A percentile compares a stretch with the other conserved stretches of the same genome.
Conservation (phyloP, 2,329 filamentous ascomycete species). For the Phialocephala sp. region DNA sequence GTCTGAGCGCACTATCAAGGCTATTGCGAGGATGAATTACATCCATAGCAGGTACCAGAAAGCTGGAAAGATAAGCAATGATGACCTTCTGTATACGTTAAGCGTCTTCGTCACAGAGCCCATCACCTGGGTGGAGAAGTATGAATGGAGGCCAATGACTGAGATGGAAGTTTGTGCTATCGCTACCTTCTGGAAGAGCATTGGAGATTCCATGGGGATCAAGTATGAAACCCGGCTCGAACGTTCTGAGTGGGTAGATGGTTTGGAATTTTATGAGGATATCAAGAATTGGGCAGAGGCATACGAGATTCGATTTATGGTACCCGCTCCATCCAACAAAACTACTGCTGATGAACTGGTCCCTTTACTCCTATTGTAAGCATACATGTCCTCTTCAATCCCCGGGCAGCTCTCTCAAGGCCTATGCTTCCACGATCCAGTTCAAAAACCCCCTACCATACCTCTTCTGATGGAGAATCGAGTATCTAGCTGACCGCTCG, state of each 20-base stretch:
- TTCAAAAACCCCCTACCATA: background rate
- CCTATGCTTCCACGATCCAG: background rate
- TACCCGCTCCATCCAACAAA: slow-evolving; percentile 55
- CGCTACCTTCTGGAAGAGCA: slow-evolving; percentile 71
- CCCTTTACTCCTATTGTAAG: slow-evolving; percentile 59
- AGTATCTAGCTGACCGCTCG: background rate
- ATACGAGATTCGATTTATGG: slow-evolving; percentile 67
- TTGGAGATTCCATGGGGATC: slow-evolving; percentile 75
- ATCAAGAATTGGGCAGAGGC: slow-evolving; percentile 53
- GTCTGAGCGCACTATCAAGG: slow-evolving; percentile 50
- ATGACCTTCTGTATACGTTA: slow-evolving; percentile 70
- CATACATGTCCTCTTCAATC: background rate
- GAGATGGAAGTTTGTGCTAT: slow-evolving; percentile 72
- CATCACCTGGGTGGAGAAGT: slow-evolving; percentile 63
- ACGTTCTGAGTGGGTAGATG: slow-evolving; percentile 52
- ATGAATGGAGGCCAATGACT: slow-evolving; percentile 73
- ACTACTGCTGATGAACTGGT: slow-evolving; percentile 64
- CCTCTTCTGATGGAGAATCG: background rate
- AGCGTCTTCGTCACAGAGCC: slow-evolving; percentile 71
- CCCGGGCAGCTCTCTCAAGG: background rate
- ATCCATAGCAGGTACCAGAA: slow-evolving; percentile 63
- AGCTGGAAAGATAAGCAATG: slow-evolving; percentile 63
- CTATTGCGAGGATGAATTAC: slow-evolving; percentile 68
- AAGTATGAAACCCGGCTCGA: slow-evolving; percentile 45
- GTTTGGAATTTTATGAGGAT: slow-evolving; percentile 58